phyloP scores from a whole-genome alignment of 164 flowering plant genomes.

The Annona squamosa region DNA sequence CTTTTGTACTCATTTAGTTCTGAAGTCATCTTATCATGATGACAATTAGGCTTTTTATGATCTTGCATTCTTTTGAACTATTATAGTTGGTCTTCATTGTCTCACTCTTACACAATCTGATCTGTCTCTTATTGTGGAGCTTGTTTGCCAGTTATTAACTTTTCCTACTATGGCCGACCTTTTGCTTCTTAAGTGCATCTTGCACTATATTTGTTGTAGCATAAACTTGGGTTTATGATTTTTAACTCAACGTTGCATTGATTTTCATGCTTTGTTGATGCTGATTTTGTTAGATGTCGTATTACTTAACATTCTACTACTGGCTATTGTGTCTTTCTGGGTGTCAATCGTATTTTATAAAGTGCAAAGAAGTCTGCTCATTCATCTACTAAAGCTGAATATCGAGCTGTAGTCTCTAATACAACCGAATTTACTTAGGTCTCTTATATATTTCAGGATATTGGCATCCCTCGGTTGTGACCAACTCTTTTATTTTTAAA shows the following conservation, averaged over 20 bases:
- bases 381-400: background rate
- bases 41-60: background rate
- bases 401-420: background rate
- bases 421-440: background rate
- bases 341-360: background rate
- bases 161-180: background rate
- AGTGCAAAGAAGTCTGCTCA: slow-evolving; percentile 1
- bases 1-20: background rate
- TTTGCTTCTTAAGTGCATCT: background rate
- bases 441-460: background rate
- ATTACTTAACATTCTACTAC: background rate
- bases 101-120: background rate
- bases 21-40: background rate
- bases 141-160: background rate
- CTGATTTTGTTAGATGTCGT: background rate
- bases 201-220: background rate
- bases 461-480: background rate
- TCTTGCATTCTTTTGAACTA: background rate
- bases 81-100: slow-evolving; percentile 1
- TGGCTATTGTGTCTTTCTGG: background rate
- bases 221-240: background rate
- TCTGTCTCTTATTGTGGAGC: background rate
- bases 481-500: background rate
- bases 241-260: background rate
- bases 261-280: background rate